These are phyloP conservation scores for Mortierella sp. DNA, from an alignment of 371 early-diverging fungal species.

Conservation along the genomic window DNA sequence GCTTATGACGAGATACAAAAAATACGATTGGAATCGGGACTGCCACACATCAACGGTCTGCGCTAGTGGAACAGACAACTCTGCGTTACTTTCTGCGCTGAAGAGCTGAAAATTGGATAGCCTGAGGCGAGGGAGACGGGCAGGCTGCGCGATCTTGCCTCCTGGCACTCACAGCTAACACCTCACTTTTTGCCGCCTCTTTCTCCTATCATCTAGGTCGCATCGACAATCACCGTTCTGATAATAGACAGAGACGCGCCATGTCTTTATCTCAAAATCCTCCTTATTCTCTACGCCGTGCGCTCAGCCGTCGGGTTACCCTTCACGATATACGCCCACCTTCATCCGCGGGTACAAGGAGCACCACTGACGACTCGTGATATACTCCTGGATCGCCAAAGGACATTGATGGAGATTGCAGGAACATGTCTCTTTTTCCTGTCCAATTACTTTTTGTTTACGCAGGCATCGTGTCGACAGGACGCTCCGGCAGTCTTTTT, in stretches of 20 bases:
- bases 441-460: slow-evolving; percentile 78
- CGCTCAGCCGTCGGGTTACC: slow-evolving; percentile 22
- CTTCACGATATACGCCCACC: slow-evolving; percentile 28
- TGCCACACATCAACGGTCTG: too few species aligned
- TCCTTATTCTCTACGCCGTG: slow-evolving; percentile 31
- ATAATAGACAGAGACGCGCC: slow-evolving; percentile 20
- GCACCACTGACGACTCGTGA: slow-evolving; percentile 34
- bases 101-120: too few species aligned
- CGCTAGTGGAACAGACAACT: too few species aligned
- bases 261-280: slow-evolving; percentile 21
- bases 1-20: too few species aligned
- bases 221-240: slow-evolving; percentile 26
- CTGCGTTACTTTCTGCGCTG: too few species aligned
- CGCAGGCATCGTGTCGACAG: slow-evolving; percentile 61
- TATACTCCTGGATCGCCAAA: slow-evolving; percentile 42
- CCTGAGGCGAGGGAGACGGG: too few species aligned
- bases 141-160: too few species aligned
- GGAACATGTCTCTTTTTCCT: slow-evolving; percentile 77
- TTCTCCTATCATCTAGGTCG: slow-evolving; percentile 28
- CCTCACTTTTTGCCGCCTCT: not conserved
- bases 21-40: too few species aligned
- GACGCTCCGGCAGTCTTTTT: slow-evolving; percentile 71
- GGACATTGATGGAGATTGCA: slow-evolving; percentile 70
- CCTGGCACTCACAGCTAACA: not conserved
- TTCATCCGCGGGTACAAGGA: slow-evolving; percentile 43